These are phyloP conservation scores for Tulasnella sp. DNA, from an alignment of 768 basidiomycete species.

Conservation along the genomic window DNA sequence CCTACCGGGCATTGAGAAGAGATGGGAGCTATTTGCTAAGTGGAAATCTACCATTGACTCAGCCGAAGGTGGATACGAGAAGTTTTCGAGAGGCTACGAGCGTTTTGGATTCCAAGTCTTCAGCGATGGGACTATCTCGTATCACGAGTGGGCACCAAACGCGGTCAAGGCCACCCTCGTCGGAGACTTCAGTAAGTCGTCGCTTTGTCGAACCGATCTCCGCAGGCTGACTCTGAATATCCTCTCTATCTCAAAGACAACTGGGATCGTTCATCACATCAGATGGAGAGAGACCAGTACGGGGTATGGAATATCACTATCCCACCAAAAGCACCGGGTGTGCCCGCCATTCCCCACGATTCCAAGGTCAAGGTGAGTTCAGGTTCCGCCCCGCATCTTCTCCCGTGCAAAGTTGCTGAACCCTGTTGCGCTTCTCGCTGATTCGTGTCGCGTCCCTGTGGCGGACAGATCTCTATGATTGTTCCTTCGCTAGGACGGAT, in stretches of 20 bases:
- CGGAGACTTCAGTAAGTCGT: slow-evolving; percentile 88
- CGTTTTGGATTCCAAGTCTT: slow-evolving; percentile 68
- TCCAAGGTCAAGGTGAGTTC: slow-evolving; percentile 77
- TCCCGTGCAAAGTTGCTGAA: neutral
- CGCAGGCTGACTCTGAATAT: neutral
- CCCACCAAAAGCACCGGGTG: slow-evolving; percentile 52
- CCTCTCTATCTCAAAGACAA: slow-evolving; percentile 40
- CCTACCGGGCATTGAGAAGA: slow-evolving; percentile 52
- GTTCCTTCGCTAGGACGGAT: slow-evolving; percentile 65
- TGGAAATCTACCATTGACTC: slow-evolving; percentile 68
- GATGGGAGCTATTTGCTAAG: slow-evolving; percentile 54
- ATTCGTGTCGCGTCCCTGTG: neutral
- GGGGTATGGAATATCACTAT: slow-evolving; percentile 85
- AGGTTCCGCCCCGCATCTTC: neutral
- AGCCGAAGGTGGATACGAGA: slow-evolving; percentile 74
- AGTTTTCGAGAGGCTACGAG: slow-evolving; percentile 69
- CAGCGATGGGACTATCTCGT: slow-evolving; percentile 55
- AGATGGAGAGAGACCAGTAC: slow-evolving; percentile 72
- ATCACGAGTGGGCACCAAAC: slow-evolving; percentile 96
- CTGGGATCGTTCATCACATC: slow-evolving; percentile 79
- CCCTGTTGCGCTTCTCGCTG: neutral
- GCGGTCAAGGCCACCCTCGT: slow-evolving; percentile 72
- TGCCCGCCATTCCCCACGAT: slow-evolving; percentile 83
- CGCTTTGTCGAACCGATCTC: neutral
- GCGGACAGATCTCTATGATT: slow-evolving; percentile 76